These are phyloP conservation scores for Ichthyophthirius multifiliis DNA, from an alignment of 169 alveolate genomes.

Conservation along the genomic window DNA sequence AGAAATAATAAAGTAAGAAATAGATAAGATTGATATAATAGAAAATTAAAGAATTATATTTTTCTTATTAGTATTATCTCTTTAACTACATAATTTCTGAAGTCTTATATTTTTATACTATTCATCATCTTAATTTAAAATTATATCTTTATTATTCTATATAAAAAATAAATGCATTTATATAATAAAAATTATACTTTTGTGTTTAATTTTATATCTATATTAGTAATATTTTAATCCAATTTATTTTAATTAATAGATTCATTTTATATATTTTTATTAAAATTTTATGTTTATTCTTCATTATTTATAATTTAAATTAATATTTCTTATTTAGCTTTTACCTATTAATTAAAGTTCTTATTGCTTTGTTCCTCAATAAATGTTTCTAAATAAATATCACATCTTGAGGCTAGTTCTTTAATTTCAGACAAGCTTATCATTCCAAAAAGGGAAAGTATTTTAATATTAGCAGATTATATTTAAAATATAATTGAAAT, in stretches of 20 bases:
- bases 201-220: not conserved
- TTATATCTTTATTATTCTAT: conserved; percentile 5
- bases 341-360: too few species aligned
- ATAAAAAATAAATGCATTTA: too few species aligned
- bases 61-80: conserved; percentile 30
- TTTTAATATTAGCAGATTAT: conserved; percentile 23
- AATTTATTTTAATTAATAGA: not conserved
- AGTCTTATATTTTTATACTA: conserved; percentile 19
- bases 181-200: too few species aligned
- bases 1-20: conserved; percentile 19
- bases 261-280: not conserved
- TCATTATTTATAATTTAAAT: not conserved
- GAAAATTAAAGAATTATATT: conserved; percentile 23
- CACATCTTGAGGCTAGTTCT: conserved; percentile 27
- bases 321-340: too few species aligned
- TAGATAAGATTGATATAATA: conserved; percentile 15
- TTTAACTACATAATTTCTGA: conserved; percentile 15
- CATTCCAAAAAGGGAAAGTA: conserved; percentile 37
- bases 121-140: conserved; percentile 26
- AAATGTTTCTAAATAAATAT: conserved; percentile 10
- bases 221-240: too few species aligned
- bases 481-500: conserved; percentile 35
- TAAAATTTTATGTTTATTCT: not conserved
- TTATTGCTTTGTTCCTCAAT: conserved; percentile 16
- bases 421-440: conserved; percentile 28